Conservation (phyloP, 306 rosid species). For the Castanopsis chinensis region DNA sequence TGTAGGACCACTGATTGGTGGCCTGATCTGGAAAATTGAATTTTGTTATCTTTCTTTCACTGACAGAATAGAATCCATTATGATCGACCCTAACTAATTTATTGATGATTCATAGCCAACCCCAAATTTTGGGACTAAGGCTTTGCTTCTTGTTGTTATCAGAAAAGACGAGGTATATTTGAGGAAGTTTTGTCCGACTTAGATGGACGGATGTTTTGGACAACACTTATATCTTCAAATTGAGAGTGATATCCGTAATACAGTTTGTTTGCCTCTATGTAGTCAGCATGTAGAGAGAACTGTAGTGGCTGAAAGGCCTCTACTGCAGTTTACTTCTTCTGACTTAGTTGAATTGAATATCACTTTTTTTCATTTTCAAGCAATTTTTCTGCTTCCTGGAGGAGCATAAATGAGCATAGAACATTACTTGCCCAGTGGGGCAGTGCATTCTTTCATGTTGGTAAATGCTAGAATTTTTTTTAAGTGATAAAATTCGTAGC, state of each 20-base stretch:
- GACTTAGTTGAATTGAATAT: not conserved
- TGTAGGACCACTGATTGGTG: not conserved
- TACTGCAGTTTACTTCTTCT: not conserved
- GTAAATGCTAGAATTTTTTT: not conserved
- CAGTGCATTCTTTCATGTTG: not conserved
- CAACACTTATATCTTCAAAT: not conserved
- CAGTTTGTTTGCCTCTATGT: not conserved
- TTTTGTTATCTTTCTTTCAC: not conserved
- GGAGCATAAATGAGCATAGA: not conserved
- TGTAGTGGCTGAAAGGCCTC: not conserved
- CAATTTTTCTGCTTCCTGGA: not conserved
- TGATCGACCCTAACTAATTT: too few species aligned
- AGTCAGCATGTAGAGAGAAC: not conserved
- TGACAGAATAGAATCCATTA: not conserved
- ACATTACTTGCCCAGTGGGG: not conserved
- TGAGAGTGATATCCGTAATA: not conserved
- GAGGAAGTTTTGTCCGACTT: not conserved
- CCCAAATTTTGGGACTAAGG: too few species aligned
- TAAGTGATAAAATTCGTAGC: too few species aligned
- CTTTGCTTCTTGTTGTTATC: too few species aligned
- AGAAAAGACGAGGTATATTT: not conserved
- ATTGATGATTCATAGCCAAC: too few species aligned
- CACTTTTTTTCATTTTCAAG: too few species aligned
- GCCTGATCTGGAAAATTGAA: too few species aligned
- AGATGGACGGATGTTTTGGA: not conserved